A percentile compares a stretch with the other conserved stretches of the same genome.
Evolutionary conservation across 208 protist species (phyloP).

Genomic region (Phytomonas sp.): DNA sequence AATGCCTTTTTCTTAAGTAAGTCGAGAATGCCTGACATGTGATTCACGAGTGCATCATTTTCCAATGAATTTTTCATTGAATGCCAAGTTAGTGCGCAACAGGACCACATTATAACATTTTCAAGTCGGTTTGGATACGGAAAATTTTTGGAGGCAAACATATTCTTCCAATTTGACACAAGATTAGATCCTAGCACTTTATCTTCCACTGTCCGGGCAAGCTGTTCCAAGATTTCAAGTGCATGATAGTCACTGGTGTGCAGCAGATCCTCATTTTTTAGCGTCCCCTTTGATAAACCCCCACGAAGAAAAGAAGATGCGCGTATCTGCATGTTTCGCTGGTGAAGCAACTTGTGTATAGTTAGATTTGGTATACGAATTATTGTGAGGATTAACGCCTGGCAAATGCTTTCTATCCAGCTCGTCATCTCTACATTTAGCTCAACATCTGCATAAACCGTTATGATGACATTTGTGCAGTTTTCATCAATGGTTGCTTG

Average conservation of each 20-base stretch:
- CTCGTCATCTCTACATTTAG: slow-evolving; percentile 39
- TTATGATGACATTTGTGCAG: slow-evolving; percentile 4
- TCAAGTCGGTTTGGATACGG: slow-evolving; percentile 27
- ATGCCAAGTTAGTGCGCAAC: slow-evolving; percentile 41
- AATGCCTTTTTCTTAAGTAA: slow-evolving; percentile 58
- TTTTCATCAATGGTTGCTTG: slow-evolving; percentile 5
- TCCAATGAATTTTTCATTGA: slow-evolving; percentile 16
- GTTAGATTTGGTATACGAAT: slow-evolving; percentile 32
- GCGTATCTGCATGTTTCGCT: slow-evolving; percentile 4
- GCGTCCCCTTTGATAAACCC: slow-evolving; percentile 10
- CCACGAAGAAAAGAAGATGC: slow-evolving; percentile 20
- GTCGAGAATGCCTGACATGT: slow-evolving; percentile 31
- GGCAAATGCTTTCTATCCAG: slow-evolving; percentile 67
- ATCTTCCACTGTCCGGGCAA: neutral
- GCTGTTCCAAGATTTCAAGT: neutral
- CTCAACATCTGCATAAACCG: slow-evolving; percentile 29
- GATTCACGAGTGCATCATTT: slow-evolving; percentile 24
- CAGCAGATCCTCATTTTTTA: neutral
- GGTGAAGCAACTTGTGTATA: slow-evolving; percentile 11
- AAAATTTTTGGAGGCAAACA: slow-evolving; percentile 23
- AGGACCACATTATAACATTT: slow-evolving; percentile 27
- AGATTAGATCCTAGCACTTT: slow-evolving; percentile 3
- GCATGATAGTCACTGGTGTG: neutral
- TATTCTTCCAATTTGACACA: slow-evolving; percentile 13
- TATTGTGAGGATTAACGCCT: slow-evolving; percentile 54